Evolutionary conservation across 208 protist genomes (phyloP).

Genomic region (Leishmania arabica): DNA sequence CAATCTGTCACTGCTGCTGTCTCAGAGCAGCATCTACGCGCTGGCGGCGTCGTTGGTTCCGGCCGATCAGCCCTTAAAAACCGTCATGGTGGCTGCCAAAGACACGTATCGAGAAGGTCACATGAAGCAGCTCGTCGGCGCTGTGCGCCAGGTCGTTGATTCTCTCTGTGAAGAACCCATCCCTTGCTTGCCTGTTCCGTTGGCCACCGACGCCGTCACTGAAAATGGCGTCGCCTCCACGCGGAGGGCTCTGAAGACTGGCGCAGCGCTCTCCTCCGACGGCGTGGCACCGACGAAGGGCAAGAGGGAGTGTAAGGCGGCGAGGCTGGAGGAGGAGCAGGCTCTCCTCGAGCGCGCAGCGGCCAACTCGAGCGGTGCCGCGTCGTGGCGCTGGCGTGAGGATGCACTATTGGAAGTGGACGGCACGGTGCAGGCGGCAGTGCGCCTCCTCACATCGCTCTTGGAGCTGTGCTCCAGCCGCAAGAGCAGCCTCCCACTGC

Average conservation of each 20-base stretch:
- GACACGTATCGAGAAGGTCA: slow-evolving; percentile 32
- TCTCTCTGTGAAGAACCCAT: slow-evolving; percentile 33
- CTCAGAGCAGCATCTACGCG: slow-evolving; percentile 46
- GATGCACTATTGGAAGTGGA: slow-evolving; percentile 26
- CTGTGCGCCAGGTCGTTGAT: slow-evolving; percentile 38
- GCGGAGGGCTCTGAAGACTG: background rate
- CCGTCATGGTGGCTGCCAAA: slow-evolving; percentile 49
- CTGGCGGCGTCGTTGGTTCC: slow-evolving; percentile 68
- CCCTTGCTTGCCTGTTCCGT: background rate
- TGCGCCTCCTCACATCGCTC: slow-evolving; percentile 22
- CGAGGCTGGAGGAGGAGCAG: background rate
- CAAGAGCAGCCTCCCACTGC: slow-evolving; percentile 24
- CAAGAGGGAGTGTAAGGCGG: background rate
- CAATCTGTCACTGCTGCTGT: slow-evolving; percentile 40
- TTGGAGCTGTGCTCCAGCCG: slow-evolving; percentile 42
- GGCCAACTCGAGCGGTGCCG: background rate
- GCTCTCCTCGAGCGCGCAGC: background rate
- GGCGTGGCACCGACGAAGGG: background rate
- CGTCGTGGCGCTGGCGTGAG: slow-evolving; percentile 27
- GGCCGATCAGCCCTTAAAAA: slow-evolving; percentile 25
- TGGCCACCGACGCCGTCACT: background rate
- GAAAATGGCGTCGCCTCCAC: background rate
- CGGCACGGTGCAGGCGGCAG: slow-evolving; percentile 24
- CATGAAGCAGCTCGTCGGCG: slow-evolving; percentile 27
- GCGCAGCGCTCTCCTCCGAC: background rate